Conservation (phyloP, 2,329 filamentous ascomycete genomes). For the Ceratocystis diversiconidia region DNA sequence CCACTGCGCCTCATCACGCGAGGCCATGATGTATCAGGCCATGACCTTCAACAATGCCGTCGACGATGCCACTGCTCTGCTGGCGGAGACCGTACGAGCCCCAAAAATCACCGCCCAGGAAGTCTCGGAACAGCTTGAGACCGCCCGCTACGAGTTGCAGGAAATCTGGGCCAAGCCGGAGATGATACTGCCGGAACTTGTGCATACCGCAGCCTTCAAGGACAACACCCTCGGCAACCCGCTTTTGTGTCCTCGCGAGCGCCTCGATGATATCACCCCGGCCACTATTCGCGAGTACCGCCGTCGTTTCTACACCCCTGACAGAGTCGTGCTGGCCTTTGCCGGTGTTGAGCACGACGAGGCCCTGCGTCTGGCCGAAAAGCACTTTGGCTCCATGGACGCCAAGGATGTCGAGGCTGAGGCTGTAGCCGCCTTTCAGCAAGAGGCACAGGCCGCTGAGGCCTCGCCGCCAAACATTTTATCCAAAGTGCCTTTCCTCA, state of each 20-base stretch:
- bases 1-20: constrained; percentile 86
- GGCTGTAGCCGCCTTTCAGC: constrained; percentile 29
- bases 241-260: constrained; percentile 74
- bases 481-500: constrained; percentile 78
- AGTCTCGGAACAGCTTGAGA: constrained; percentile 73
- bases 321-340: constrained; percentile 88
- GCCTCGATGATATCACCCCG: constrained; percentile 60
- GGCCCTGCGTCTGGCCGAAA: constrained; percentile 64
- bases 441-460: constrained; percentile 43
- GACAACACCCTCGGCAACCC: constrained; percentile 94
- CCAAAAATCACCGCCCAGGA: constrained; percentile 76
- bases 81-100: constrained; percentile 87
- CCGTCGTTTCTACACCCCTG: constrained; percentile 70
- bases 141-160: constrained; percentile 85
- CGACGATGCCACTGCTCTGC: constrained; percentile 61
- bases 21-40: constrained; percentile 97
- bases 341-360: constrained; percentile 73
- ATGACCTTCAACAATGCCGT: constrained; percentile 94
- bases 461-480: constrained; percentile 46
- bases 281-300: constrained; percentile 65
- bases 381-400: constrained; percentile 87
- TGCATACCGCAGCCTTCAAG: constrained; percentile 91
- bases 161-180: constrained; percentile 98
- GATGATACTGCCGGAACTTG: constrained; percentile 83
- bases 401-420: constrained; percentile 22